Percentiles rank a stretch among this genome's conserved stretches.
Conservation (phyloP, 495 filamentous ascomycete genomes). For the Bombardia bombarda region DNA sequence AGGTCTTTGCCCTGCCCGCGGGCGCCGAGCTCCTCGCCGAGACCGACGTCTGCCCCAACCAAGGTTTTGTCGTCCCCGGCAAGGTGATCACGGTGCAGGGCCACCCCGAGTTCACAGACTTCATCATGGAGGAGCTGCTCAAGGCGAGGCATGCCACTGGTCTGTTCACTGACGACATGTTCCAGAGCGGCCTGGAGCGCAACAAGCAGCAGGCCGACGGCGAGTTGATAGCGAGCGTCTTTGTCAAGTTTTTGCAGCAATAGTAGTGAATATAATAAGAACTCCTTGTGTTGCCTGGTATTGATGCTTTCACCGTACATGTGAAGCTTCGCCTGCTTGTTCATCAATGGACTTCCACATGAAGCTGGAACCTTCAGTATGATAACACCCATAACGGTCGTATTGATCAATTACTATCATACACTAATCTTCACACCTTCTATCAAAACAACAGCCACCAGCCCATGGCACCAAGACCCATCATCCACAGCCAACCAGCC, state of each 20-base stretch:
- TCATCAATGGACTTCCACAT: too few relatives aligned
- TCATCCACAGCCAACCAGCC: too few relatives aligned
- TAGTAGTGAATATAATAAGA: not conserved
- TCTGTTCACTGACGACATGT: conserved; percentile 58
- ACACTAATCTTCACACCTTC: too few relatives aligned
- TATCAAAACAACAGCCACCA: too few relatives aligned
- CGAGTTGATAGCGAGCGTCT: conserved; percentile 54
- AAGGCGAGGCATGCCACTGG: conserved; percentile 48
- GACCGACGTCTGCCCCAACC: conserved; percentile 60
- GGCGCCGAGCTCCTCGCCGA: conserved; percentile 56
- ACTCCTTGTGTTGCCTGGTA: too few relatives aligned
- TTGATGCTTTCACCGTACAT: too few relatives aligned
- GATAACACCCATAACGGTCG: too few relatives aligned
- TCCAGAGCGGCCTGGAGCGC: conserved; percentile 56
- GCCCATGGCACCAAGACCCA: too few relatives aligned
- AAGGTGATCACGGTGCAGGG: conserved; percentile 76
- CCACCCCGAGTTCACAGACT: conserved; percentile 79
- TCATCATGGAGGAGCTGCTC: conserved; percentile 67
- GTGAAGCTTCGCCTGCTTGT: too few relatives aligned
- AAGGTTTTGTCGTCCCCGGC: conserved; percentile 68
- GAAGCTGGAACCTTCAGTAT: too few relatives aligned
- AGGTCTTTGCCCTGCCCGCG: conserved; percentile 57
- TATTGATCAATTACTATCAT: too few relatives aligned
- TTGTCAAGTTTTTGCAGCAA: conserved; percentile 68
- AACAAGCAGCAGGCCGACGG: conserved; percentile 68